A percentile compares a stretch with the other conserved stretches of the same genome.
phyloP scores from a whole-genome alignment of 345 rosid species.

The Angophora floribunda region DNA sequence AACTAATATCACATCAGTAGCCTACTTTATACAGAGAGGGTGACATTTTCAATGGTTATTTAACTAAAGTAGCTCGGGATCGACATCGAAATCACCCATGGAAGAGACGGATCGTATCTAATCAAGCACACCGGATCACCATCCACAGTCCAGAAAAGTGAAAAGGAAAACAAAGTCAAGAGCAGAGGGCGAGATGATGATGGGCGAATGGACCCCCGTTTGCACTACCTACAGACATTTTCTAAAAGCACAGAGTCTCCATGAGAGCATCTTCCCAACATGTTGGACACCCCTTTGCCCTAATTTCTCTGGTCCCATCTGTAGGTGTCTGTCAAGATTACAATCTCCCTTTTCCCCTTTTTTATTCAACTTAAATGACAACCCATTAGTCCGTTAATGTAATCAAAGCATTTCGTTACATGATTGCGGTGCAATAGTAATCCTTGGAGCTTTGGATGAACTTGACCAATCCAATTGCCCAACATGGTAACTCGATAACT shows the following conservation, averaged over 20 bases:
- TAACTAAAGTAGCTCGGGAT: background rate
- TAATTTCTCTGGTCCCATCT: background rate
- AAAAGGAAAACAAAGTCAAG: conserved; percentile 20
- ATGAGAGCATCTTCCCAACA: background rate
- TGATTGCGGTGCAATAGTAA: background rate
- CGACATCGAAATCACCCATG: background rate
- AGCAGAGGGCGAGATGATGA: conserved; percentile 6
- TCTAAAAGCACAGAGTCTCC: background rate
- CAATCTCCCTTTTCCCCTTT: background rate
- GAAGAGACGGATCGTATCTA: background rate
- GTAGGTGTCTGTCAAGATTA: background rate
- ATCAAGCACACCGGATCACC: background rate
- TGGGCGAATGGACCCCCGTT: conserved; percentile 12
- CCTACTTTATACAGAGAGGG: background rate
- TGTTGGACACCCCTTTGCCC: background rate
- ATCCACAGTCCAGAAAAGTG: background rate
- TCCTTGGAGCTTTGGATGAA: background rate
- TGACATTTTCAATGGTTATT: background rate
- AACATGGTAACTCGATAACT: background rate
- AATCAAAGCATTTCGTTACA: background rate
- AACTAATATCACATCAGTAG: background rate
- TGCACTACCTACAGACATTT: conserved; percentile 10
- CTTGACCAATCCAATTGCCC: background rate
- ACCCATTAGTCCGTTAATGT: background rate
- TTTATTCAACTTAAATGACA: background rate